Percentiles rank a stretch among this genome's conserved stretches.
Evolutionary conservation across 768 basidiomycete species (phyloP).

Genomic region (Kwoniella sp.): DNA sequence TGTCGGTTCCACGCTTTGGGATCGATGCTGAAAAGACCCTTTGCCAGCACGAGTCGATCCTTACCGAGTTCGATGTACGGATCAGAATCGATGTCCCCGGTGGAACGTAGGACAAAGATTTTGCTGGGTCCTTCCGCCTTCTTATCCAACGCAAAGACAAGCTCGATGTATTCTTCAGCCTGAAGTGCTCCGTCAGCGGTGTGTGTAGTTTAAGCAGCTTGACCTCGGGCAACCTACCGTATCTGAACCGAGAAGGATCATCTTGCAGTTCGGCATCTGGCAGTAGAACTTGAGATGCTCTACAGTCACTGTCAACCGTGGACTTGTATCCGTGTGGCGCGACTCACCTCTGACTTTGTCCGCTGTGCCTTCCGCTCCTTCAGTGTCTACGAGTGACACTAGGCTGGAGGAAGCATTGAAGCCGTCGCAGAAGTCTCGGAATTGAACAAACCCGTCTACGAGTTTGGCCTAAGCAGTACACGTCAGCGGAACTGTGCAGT

Average conservation of each 20-base stretch:
- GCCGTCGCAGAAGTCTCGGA: slow-evolving; percentile 37
- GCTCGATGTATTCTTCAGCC: not conserved
- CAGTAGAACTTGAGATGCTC: slow-evolving; percentile 20
- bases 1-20: not conserved
- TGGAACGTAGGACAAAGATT: slow-evolving; percentile 16
- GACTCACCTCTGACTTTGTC: slow-evolving; percentile 26
- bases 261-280: slow-evolving; percentile 6
- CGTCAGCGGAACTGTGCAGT: too few species aligned
- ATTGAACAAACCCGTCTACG: slow-evolving; percentile 13
- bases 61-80: slow-evolving; percentile 26
- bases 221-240: not conserved
- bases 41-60: slow-evolving; percentile 17
- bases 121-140: not conserved
- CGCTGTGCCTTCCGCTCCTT: not conserved
- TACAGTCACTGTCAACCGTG: not conserved
- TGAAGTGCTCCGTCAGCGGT: not conserved
- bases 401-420: slow-evolving; percentile 21
- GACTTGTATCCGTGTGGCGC: not conserved
- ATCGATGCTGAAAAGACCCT: slow-evolving; percentile 13
- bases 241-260: slow-evolving; percentile 17
- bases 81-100: slow-evolving; percentile 9
- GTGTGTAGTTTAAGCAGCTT: too few species aligned
- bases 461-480: slow-evolving; percentile 12
- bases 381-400: slow-evolving; percentile 24
- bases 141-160: not conserved